A percentile compares a stretch with the other conserved stretches of the same genome.
Evolutionary conservation across 2,329 filamentous ascomycete species (phyloP).

Genomic region (Ophiosphaerella herpotricha): DNA sequence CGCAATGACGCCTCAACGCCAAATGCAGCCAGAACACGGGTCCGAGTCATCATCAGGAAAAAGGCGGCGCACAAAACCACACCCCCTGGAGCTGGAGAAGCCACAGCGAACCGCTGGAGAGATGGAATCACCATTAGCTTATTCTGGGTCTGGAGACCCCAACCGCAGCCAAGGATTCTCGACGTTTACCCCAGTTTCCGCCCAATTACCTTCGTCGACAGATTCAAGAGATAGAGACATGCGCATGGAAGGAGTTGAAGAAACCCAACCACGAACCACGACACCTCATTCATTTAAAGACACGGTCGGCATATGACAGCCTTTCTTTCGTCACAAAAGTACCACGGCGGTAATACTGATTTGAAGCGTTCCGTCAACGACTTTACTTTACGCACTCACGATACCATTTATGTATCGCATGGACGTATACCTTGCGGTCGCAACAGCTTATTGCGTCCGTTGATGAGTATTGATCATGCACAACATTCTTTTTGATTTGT

Average conservation of each 20-base stretch:
- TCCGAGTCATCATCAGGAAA: conserved; percentile 44
- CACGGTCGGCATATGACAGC: conserved; percentile 49
- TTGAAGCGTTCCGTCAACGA: conserved; percentile 45
- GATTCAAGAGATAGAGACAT: conserved; percentile 39
- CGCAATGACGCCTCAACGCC: conserved; percentile 35
- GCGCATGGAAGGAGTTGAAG: conserved; percentile 46
- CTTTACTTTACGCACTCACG: conserved; percentile 44
- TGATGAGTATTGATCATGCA: conserved; percentile 31
- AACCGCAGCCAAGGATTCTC: conserved; percentile 37
- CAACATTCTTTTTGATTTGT: conserved; percentile 24
- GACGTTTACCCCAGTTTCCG: conserved; percentile 43
- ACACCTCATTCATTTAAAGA: conserved; percentile 51
- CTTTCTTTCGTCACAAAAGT: conserved; percentile 45
- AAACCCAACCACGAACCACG: conserved; percentile 44
- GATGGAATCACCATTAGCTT: conserved; percentile 38
- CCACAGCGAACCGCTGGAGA: conserved; percentile 28
- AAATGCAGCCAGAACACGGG: conserved; percentile 31
- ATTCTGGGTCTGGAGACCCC: conserved; percentile 30
- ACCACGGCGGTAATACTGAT: conserved; percentile 45
- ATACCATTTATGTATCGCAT: conserved; percentile 44
- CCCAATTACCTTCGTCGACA: conserved; percentile 40
- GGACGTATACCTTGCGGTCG: conserved; percentile 42
- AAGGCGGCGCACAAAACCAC: conserved; percentile 38
- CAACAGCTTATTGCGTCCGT: conserved; percentile 30
- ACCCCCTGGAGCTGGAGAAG: conserved; percentile 40